Evolutionary conservation across 192 early-diverging fungal species (phyloP), one percentile per base, ranked within the genome.

Genomic region (Jimgerdemannia flammicorona): DNA sequence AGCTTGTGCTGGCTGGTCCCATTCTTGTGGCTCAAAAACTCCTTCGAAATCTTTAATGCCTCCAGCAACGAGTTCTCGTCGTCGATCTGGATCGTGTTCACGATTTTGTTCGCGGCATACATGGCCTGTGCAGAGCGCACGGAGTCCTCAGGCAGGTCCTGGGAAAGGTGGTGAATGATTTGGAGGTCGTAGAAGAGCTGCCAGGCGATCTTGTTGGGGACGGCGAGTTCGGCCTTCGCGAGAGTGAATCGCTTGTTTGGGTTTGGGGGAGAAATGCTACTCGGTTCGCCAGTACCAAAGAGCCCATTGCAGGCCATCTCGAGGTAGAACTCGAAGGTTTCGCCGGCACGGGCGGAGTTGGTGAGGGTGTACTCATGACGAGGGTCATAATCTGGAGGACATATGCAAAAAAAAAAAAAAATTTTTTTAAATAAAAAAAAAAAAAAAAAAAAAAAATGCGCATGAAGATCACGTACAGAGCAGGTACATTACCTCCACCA

Each of bases 281-380:
- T 29, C 1, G 86, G 87, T 77, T 85, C 79, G 39, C 93, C 95
- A 44, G 85, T 85, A 39, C 98, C 98, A 85, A 97, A 98, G 90
- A 98, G 86, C 18, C 91, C 92, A 80, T 99, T 99, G 81, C 96
- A 97, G 1, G 94, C 97, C 41, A 95, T 88, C 70, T 99, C 98
- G 43, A 98, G 75, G 78, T 92, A 97, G 68, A 97, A 87, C 63
- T 93, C 84, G 67, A 90, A 83, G 17, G 80, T 80, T 78, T 92
- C 85, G 3, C 83, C 84, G 18, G 84, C 86, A 40, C 83, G 73
- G 8, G 87, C 86, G 20, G 75, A 77, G 43, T 75, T 74, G 4
- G 83, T 82, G 8, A 90, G 75, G 42, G 75, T 71, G 77, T 88
- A 91, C 44, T 91, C 88, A 40, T 80, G 79, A 19, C 90, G 81